Conservation (phyloP, 2,329 filamentous ascomycete genomes). For the Daldinia sp. region DNA sequence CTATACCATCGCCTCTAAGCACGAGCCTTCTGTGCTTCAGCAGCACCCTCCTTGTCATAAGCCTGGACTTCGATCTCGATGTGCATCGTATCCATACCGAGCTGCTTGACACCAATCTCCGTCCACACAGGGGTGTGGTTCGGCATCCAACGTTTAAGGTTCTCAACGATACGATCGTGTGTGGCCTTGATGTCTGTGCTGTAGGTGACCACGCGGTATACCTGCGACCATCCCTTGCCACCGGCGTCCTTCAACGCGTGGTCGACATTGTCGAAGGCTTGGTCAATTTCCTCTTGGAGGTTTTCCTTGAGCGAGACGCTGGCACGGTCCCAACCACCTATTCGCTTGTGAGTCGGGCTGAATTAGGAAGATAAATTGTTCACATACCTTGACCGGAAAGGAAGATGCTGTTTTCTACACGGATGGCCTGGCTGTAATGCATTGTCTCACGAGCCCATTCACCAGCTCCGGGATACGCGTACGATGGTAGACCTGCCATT, state of each 20-base stretch:
- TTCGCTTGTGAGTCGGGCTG: neutral
- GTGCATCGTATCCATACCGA: slow-evolving; percentile 60
- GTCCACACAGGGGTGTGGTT: slow-evolving; percentile 64
- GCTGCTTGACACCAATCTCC: slow-evolving; percentile 56
- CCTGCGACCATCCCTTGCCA: slow-evolving; percentile 64
- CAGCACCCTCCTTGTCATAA: slow-evolving; percentile 46
- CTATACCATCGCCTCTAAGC: neutral
- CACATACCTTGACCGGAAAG: slow-evolving; percentile 55
- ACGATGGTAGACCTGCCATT: slow-evolving; percentile 18
- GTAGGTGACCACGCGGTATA: slow-evolving; percentile 58
- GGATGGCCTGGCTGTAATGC: slow-evolving; percentile 57
- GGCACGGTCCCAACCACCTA: slow-evolving; percentile 48
- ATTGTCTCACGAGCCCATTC: slow-evolving; percentile 15
- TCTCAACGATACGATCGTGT: slow-evolving; percentile 53
- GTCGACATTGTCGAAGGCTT: slow-evolving; percentile 66
- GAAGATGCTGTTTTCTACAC: slow-evolving; percentile 58
- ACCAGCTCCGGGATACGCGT: slow-evolving; percentile 23
- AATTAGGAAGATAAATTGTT: neutral
- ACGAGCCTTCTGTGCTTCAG: slow-evolving; percentile 2
- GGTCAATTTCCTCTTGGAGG: slow-evolving; percentile 56
- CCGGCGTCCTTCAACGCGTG: slow-evolving; percentile 59
- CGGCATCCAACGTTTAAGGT: slow-evolving; percentile 60
- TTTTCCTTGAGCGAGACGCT: slow-evolving; percentile 45
- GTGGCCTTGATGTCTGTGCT: slow-evolving; percentile 49
- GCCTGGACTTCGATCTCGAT: slow-evolving; percentile 67